Percentiles rank a stretch among this genome's conserved stretches.
These are phyloP conservation scores for Chiua virens DNA, from an alignment of 768 basidiomycete species.

Conservation along the genomic window DNA sequence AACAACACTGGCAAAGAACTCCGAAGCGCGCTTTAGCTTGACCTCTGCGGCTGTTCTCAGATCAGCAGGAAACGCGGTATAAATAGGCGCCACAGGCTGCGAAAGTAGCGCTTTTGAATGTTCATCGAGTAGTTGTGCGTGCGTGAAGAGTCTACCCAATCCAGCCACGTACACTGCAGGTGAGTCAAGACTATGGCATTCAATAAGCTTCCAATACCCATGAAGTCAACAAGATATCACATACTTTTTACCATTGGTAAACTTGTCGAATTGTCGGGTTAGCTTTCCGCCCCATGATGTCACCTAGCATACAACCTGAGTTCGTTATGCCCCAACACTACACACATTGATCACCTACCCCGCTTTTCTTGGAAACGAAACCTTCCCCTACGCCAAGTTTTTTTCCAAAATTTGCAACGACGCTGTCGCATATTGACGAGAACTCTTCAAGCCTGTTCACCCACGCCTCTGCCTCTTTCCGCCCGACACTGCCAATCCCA, in stretches of 20 bases:
- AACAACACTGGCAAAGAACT: constrained; percentile 88
- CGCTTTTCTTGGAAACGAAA: constrained; percentile 78
- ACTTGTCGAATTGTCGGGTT: constrained; percentile 74
- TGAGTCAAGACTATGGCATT: constrained; percentile 70
- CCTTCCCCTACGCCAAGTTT: constrained; percentile 89
- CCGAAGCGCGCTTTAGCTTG: constrained; percentile 79
- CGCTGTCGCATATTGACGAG: constrained; percentile 72
- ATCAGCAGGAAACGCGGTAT: constrained; percentile 67
- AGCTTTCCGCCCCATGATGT: constrained; percentile 73
- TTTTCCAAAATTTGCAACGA: constrained; percentile 80
- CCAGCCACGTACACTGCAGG: constrained; percentile 81
- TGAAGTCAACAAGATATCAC: constrained; percentile 24
- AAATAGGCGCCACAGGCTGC: constrained; percentile 68
- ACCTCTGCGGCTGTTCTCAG: constrained; percentile 64
- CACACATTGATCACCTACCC: constrained; percentile 37
- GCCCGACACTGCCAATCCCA: constrained; percentile 74
- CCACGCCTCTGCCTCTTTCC: constrained; percentile 81
- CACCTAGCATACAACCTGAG: constrained; percentile 35
- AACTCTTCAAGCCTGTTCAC: constrained; percentile 77
- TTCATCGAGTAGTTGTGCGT: constrained; percentile 82
- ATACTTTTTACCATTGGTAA: constrained; percentile 89
- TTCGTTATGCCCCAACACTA: background rate
- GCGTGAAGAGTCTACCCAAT: constrained; percentile 68
- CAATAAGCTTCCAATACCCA: constrained; percentile 11
- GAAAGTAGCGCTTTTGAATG: constrained; percentile 73